Base-by-base conservation (phyloP, 495 filamentous ascomycete genomes). In the Gamarada debralockiae region DNA sequence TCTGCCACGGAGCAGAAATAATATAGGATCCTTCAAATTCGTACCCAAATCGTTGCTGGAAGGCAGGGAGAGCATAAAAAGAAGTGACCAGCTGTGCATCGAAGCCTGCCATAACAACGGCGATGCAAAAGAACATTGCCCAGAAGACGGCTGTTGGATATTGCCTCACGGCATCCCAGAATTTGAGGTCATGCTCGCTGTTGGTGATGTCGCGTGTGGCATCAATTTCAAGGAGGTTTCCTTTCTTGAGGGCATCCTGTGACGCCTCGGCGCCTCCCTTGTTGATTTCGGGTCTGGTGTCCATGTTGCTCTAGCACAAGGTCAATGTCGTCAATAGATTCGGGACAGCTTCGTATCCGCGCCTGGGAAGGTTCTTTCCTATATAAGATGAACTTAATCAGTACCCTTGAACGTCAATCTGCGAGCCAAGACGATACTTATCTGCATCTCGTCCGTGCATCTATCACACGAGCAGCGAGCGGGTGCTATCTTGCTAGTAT, bases 31-130 rank as follows among this genome's bases (percentile, higher is more conserved):
- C 56, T 7, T 57, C 27, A 46, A 29, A 48, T 54, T 69, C 60
- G 47, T 79, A 70, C 8, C 65, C 65, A 41, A 56, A 67, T 17
- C 53, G 37, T 41, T 53, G 21, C 22, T 66, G 63, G 58, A 74
- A 76, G 9, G 59, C 46, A 0, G 69, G 69, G 12, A 64, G 50
- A 8, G 58, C 71, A 55, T 59, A 68, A 53, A 76, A 67, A 48
- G 1, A 72, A 50, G 21, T 58, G 14, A 61, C 48, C 0, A 76
- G 61, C 20, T 61, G 56, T 1, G 65, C 56, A 54, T 77, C 73
- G 55, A 69, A 77, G 18, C 67, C 70, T 47, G 73, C 70, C 73
- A 77, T 77, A 37, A 71, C 62, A 8, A 72, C 62, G 9, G 64
- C 62, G 10, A 66, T 66, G 13, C 65, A 72, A 27, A 75, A 60